Percentiles rank a stretch among this genome's conserved stretches.
Evolutionary conservation across 768 basidiomycete species (phyloP).

Genomic region (Podaxis rugospora): DNA sequence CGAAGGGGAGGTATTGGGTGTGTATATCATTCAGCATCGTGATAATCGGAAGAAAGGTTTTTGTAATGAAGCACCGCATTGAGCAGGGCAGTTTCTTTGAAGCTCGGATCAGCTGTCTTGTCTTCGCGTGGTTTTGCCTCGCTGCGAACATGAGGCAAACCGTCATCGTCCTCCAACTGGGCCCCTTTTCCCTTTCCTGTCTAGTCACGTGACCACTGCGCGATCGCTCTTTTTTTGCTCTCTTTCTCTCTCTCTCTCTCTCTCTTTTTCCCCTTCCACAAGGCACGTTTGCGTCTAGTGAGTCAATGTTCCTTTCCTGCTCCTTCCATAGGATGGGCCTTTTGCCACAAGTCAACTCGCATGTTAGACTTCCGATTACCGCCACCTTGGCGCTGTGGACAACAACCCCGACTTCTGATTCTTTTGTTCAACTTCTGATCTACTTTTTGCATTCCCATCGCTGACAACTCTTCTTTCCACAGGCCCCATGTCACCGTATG

Average conservation of each 20-base stretch:
- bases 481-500: background rate
- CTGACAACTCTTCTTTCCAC: slow-evolving; percentile 1
- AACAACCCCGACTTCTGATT: slow-evolving; percentile 30
- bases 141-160: slow-evolving; percentile 37
- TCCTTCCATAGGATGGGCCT: slow-evolving; percentile 31
- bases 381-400: slow-evolving; percentile 33
- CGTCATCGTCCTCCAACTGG: slow-evolving; percentile 10
- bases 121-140: slow-evolving; percentile 28
- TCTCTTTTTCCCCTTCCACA: slow-evolving; percentile 10
- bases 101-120: slow-evolving; percentile 25
- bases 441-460: slow-evolving; percentile 4
- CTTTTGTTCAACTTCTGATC: slow-evolving; percentile 15
- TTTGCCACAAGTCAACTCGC: slow-evolving; percentile 35
- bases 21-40: slow-evolving; percentile 18
- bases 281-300: background rate
- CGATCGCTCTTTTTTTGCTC: background rate
- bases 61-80: slow-evolving; percentile 22
- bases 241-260: slow-evolving; percentile 13
- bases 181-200: slow-evolving; percentile 15
- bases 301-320: slow-evolving; percentile 17
- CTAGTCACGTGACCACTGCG: slow-evolving; percentile 13
- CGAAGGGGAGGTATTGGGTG: background rate
- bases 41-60: slow-evolving; percentile 26
- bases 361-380: slow-evolving; percentile 51
- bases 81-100: slow-evolving; percentile 17